Conservation (phyloP, 495 filamentous ascomycete species). For the Filosporella fistucella region DNA sequence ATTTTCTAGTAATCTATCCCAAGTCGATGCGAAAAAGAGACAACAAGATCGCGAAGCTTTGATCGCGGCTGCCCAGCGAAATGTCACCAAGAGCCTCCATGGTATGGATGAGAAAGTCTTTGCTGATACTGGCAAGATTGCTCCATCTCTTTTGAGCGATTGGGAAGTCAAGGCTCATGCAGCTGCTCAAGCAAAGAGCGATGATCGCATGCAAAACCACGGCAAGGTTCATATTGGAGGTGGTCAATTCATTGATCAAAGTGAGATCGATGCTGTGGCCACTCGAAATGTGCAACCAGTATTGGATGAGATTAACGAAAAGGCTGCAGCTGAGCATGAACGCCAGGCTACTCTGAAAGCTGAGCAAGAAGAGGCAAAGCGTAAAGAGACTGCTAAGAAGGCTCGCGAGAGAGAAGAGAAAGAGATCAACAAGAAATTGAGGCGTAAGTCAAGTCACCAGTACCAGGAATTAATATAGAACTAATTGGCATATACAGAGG, state of each 20-base stretch:
- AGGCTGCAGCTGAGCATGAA: conserved; percentile 61
- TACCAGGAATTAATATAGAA: background rate
- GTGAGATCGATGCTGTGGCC: conserved; percentile 78
- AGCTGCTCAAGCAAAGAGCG: conserved; percentile 61
- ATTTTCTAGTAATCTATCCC: conserved; percentile 60
- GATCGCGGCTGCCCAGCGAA: conserved; percentile 75
- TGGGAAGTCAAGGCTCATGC: conserved; percentile 75
- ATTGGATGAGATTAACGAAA: conserved; percentile 82
- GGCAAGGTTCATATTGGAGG: conserved; percentile 77
- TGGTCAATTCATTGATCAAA: conserved; percentile 71
- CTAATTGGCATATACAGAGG: conserved; percentile 21
- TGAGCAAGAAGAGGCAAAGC: conserved; percentile 43
- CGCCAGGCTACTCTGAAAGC: conserved; percentile 46
- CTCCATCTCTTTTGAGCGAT: conserved; percentile 61
- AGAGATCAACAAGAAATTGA: conserved; percentile 21
- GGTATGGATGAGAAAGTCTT: conserved; percentile 77
- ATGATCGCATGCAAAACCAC: conserved; percentile 46
- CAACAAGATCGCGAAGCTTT: conserved; percentile 66
- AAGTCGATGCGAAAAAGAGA: conserved; percentile 73
- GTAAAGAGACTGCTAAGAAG: conserved; percentile 41
- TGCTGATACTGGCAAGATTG: conserved; percentile 70
- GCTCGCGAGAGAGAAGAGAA: conserved; percentile 26
- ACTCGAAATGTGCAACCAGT: conserved; percentile 77
- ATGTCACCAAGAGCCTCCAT: conserved; percentile 72
- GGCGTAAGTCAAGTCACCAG: conserved; percentile 12